phyloP scores from a whole-genome alignment of 1,284 basidiomycete species.

The Taiwanofungus camphoratus region DNA sequence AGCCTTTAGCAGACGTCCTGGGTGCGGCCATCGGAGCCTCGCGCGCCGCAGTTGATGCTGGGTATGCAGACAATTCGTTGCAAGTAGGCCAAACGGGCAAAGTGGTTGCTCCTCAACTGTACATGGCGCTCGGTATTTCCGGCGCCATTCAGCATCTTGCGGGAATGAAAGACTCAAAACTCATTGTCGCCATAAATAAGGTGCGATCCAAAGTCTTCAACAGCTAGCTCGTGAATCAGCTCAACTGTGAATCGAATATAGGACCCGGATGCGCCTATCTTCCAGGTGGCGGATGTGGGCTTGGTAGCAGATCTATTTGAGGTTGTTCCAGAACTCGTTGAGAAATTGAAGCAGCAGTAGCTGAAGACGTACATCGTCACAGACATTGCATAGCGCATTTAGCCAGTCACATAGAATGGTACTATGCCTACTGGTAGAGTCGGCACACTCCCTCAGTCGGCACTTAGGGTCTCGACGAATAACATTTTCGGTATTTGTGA shows the following conservation, averaged over 20 bases:
- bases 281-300: slow-evolving; percentile 96
- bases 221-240: not conserved
- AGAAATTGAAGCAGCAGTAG: slow-evolving; percentile 67
- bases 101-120: slow-evolving; percentile 91
- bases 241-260: slow-evolving; percentile 24
- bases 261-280: slow-evolving; percentile 98
- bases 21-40: slow-evolving; percentile 97
- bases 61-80: slow-evolving; percentile 96
- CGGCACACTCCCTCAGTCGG: too few relatives aligned
- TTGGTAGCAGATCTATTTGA: slow-evolving; percentile 91
- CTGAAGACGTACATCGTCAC: not conserved
- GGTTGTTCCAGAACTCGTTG: slow-evolving; percentile 80
- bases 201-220: slow-evolving; percentile 31
- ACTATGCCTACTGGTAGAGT: too few relatives aligned
- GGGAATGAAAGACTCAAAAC: slow-evolving; percentile 99
- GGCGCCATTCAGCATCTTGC: slow-evolving; percentile 99
- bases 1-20: slow-evolving; percentile 90
- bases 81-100: slow-evolving; percentile 99
- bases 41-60: slow-evolving; percentile 96
- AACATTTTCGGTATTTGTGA: too few relatives aligned
- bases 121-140: slow-evolving; percentile 95
- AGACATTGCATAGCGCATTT: too few relatives aligned
- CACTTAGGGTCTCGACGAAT: too few relatives aligned
- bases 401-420: too few relatives aligned
- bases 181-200: slow-evolving; percentile 99